Percentiles rank a stretch among this genome's conserved stretches.
phyloP scores from a whole-genome alignment of 306 rosid species.

The Fragaria iinumae region DNA sequence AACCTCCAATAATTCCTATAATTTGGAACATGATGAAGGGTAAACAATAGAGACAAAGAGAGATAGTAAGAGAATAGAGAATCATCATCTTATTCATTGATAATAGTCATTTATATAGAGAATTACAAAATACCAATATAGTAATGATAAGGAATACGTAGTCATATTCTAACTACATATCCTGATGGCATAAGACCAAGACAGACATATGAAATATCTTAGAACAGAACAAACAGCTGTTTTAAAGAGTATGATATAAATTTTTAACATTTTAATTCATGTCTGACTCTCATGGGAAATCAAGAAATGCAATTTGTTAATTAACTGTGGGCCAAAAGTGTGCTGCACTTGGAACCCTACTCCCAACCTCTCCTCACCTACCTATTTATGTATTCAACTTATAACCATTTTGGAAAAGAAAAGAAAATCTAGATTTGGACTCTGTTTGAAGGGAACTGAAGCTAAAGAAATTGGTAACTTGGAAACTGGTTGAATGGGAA shows the following conservation, averaged over 20 bases:
- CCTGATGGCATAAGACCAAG: no score
- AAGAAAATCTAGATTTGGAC: not conserved
- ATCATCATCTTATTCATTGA: no score
- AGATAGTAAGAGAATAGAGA: no score
- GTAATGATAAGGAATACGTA: no score
- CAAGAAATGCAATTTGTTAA: constrained; percentile 9
- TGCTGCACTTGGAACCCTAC: not conserved
- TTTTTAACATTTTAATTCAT: not conserved
- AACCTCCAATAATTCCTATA: not conserved
- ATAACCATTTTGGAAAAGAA: not conserved
- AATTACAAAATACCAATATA: no score
- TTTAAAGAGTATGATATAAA: not conserved
- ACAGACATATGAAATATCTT: no score
- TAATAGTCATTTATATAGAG: no score
- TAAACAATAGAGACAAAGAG: no score
- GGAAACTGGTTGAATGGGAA: not conserved
- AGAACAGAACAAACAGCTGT: not conserved
- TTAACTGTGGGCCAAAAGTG: not conserved
- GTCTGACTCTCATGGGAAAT: not conserved
- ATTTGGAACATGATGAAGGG: not conserved
- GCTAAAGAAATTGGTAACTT: not conserved
- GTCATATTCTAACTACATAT: no score
- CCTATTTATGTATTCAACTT: not conserved
- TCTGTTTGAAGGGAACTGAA: constrained; percentile 2
- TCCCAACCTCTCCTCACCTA: constrained; percentile 28